Evolutionary conservation across 2,329 filamentous ascomycete species (phyloP), one percentile per base, ranked within the genome.

Genomic region (Penicillium freii): DNA sequence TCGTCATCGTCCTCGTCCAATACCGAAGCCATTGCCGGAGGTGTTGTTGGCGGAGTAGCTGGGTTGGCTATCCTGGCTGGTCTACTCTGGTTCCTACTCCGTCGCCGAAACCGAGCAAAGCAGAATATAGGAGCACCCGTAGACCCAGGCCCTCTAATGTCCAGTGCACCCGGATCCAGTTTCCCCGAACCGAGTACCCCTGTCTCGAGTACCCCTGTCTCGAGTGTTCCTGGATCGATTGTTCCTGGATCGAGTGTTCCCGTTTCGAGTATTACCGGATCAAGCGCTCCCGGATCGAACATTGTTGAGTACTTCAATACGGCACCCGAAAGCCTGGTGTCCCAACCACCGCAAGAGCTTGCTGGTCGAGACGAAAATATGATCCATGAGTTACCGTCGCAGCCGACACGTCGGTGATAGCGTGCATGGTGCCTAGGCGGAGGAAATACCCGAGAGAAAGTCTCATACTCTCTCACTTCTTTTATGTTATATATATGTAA

Each of bases 21-120:
- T 42, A 53, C 49, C 7, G 49, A 49, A 5, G 49, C 49, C 5
- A 57, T 57, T 47, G 54, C 58, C 11, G 63, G 63, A 15, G 62
- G 63, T 5, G 57, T 65, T 2, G 56, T 65, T 5, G 62, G 63
- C 11, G 63, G 62, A 4, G 63, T 65, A 10, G 63, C 56, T 9
- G 62, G 53, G 1, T 5, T 62, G 23, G 58, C 57, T 3, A 34
- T 65, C 2, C 51, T 65, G 33, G 25, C 42, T 27, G 60, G 34
- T 5, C 39, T 65, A 6, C 13, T 64, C 15, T 62, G 60, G 57
- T 65, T 61, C 23, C n/a, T 64, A 21, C 29, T 65, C 11, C 60
- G 54, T 36, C 58, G 59, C 17, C 51, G 42, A 34, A 43, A 43
- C 13, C 21, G 8, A 7, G 11, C 38, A 29, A 40, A 34, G 1